These are phyloP conservation scores for Globisporangium iwayamae DNA, from an alignment of 352 stramenopile species.

Conservation along the genomic window DNA sequence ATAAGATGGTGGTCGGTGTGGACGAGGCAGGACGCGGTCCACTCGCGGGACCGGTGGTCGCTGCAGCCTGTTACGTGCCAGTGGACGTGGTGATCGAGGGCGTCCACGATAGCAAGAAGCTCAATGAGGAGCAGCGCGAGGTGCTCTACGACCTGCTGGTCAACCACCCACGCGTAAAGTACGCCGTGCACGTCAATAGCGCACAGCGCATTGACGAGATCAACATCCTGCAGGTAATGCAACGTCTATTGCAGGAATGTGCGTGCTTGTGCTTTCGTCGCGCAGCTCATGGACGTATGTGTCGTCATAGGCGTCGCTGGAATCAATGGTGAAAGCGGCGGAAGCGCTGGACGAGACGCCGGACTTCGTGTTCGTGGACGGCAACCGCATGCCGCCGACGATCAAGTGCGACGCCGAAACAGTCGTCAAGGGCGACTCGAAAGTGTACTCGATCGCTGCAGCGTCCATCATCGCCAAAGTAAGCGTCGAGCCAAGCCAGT, in stretches of 20 bases:
- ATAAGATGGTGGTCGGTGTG: conserved; percentile 88
- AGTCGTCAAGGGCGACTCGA: conserved; percentile 94
- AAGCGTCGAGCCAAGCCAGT: too few species aligned
- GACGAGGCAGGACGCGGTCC: conserved; percentile 96
- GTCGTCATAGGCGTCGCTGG: conserved; percentile 79
- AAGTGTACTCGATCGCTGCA: conserved; percentile 95
- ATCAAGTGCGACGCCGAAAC: conserved; percentile 86
- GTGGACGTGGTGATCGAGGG: conserved; percentile 79
- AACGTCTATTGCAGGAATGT: neutral
- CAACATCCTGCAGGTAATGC: conserved; percentile 94
- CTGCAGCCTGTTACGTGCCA: conserved; percentile 67
- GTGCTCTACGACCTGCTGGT: conserved; percentile 87
- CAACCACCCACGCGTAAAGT: conserved; percentile 74
- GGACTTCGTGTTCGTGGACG: conserved; percentile 94
- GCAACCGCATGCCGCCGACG: conserved; percentile 91
- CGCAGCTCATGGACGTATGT: neutral
- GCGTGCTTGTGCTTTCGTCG: neutral
- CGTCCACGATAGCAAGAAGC: conserved; percentile 95
- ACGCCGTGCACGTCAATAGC: conserved; percentile 78
- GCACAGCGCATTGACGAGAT: conserved; percentile 95
- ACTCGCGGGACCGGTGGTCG: conserved; percentile 89
- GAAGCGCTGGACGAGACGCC: conserved; percentile 46
- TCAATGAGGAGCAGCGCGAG: conserved; percentile 93
- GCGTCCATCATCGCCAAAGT: conserved; percentile 98
- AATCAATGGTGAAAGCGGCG: conserved; percentile 92